A percentile compares a stretch with the other conserved stretches of the same genome.
Conservation (phyloP, 441 rosid genomes). For the Hura crepitans region DNA sequence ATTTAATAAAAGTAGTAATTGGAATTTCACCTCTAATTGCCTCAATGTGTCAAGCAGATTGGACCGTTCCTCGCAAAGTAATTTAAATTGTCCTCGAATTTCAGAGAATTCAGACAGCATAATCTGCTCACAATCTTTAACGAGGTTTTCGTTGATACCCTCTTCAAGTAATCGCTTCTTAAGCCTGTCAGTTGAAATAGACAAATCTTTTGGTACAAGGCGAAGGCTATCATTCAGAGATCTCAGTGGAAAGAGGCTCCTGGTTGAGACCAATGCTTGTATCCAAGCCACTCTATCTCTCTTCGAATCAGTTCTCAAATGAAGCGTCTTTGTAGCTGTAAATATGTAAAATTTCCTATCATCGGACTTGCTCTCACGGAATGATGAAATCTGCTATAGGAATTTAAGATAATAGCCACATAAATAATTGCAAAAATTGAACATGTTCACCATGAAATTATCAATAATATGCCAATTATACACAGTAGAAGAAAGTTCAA, state of each 20-base stretch:
- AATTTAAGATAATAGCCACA: conserved; percentile 14
- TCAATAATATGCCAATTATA: conserved; percentile 2
- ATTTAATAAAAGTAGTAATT: not conserved
- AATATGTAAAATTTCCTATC: conserved; percentile 80
- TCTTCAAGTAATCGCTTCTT: conserved; percentile 56
- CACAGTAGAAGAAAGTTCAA: conserved; percentile 10
- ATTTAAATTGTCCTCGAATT: conserved; percentile 54
- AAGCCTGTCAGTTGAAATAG: conserved; percentile 69
- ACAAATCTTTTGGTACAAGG: conserved; percentile 49
- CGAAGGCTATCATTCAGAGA: conserved; percentile 52
- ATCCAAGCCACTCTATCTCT: conserved; percentile 88
- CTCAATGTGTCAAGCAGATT: conserved; percentile 67
- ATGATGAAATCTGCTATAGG: conserved; percentile 77
- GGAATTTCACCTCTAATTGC: conserved; percentile 66
- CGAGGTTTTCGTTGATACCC: conserved; percentile 59
- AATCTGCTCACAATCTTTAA: conserved; percentile 80
- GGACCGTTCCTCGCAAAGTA: conserved; percentile 66
- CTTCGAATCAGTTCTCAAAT: conserved; percentile 78
- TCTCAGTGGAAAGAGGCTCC: conserved; percentile 55
- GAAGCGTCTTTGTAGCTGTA: conserved; percentile 90
- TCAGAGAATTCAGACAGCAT: conserved; percentile 81
- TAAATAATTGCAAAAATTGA: conserved; percentile 10
- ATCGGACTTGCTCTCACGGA: conserved; percentile 95
- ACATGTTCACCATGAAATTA: conserved; percentile 10
- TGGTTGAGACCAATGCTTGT: conserved; percentile 72